Evolutionary conservation across 495 filamentous ascomycete genomes (phyloP).

Genomic region (Cercophora scortea): DNA sequence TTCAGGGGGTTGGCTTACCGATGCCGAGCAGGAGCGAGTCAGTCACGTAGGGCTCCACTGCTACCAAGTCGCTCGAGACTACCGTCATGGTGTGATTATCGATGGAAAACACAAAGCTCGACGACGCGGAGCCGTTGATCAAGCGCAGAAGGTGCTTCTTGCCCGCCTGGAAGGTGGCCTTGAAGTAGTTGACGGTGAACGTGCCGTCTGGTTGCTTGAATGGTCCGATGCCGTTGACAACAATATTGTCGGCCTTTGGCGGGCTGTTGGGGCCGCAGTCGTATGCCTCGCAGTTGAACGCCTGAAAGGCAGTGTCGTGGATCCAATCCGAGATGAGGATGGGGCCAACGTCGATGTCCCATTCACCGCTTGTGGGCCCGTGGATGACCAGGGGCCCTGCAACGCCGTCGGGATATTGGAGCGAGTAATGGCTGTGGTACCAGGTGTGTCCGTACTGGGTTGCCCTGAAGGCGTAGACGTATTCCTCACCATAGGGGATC

Average conservation of each 20-base stretch:
- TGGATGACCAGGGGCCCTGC: constrained; percentile 26
- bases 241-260: constrained; percentile 13
- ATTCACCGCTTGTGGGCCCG: constrained; percentile 21
- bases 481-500: constrained; percentile 30
- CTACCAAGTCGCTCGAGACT: constrained; percentile 31
- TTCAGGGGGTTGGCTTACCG: constrained; percentile 19
- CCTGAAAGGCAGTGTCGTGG: constrained; percentile 9
- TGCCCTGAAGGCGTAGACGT: constrained; percentile 45
- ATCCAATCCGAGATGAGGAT: constrained; percentile 20
- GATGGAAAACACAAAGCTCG: constrained; percentile 18
- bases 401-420: constrained; percentile 40
- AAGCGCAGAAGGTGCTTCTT: constrained; percentile 44
- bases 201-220: constrained; percentile 7
- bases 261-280: constrained; percentile 38
- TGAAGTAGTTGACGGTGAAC: constrained; percentile 15
- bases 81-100: constrained; percentile 39
- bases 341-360: constrained; percentile 29
- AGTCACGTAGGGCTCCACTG: constrained; percentile 30
- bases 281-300: constrained; percentile 26
- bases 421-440: constrained; percentile 47
- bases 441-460: constrained; percentile 47
- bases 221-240: constrained; percentile 28
- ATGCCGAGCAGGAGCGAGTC: constrained; percentile 46
- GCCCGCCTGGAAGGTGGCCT: constrained; percentile 1
- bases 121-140: constrained; percentile 38